Base-by-base conservation (phyloP, 2,329 filamentous ascomycete species). In the Fusarium sp. region DNA sequence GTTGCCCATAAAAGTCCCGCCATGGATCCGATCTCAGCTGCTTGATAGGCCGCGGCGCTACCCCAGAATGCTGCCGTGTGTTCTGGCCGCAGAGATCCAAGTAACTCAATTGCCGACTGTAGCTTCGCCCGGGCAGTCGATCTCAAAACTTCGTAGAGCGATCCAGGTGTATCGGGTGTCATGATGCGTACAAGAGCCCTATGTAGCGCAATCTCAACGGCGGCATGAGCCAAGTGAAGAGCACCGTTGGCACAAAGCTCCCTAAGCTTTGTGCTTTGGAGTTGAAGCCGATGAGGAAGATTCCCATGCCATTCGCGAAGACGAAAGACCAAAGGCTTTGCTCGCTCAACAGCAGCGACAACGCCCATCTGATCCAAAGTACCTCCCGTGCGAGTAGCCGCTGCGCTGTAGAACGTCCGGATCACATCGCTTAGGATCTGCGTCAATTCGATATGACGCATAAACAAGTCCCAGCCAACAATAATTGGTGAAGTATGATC, bases 391-490 rank as follows among this genome's bases (percentile, higher is more conserved):
- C 76, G 80, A 57, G 74, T 83, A 5, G 81, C 81, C 20, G 75
- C 79, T 8, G 79, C 76, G 4, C 82, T 86, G 74, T 88, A 89
- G 10, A 90, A 85, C 0, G 82, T 84, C 11, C 85, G 84, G 24
- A 89, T 80, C 24, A 89, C 85, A 57, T 89, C 87, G 43, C 85
- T 84, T 54, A 89, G 83, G 50, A 89, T 87, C 50, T 85, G 82
- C 2, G 87, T 87, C 9, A 90, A 77, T 24, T 85, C 82, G 20
- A 87, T 86, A 59, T 90, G 85, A 20, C 87, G 85, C 50, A 86
- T 84, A 73, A 90, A 90, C 11, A 87, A 77, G 68, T 86, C 82
- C 65, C 85, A 80, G 1, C 86, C 86, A 48, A 85, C 83, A 50
- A 85, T 83, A 6, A 86, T 83, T 29, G 86, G 84, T 14, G 82